Evolutionary conservation across 192 early-diverging fungal genomes (phyloP).

Genomic region (Coemansia sp.): DNA sequence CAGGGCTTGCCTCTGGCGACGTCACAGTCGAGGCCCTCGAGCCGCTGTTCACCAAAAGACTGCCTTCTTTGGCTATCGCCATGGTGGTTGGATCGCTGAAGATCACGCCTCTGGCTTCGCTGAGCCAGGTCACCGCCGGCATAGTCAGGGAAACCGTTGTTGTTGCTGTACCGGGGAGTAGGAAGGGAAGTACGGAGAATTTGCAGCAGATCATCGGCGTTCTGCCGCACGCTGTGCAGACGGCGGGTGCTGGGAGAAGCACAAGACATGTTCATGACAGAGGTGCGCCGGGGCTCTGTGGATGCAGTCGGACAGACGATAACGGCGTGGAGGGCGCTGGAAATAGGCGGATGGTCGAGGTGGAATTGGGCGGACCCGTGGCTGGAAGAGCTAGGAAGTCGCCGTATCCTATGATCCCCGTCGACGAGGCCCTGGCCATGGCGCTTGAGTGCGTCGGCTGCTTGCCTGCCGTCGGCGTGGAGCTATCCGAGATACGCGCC

Average conservation of each 20-base stretch:
- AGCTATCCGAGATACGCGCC: conserved; percentile 24
- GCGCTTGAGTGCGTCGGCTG: conserved; percentile 49
- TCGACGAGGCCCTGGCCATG: conserved; percentile 61
- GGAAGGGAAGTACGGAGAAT: conserved; percentile 83
- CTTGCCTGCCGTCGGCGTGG: conserved; percentile 18
- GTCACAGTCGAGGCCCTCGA: conserved; percentile 82
- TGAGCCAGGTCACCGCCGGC: conserved; percentile 75
- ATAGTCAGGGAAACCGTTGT: conserved; percentile 62
- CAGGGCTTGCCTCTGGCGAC: conserved; percentile 83
- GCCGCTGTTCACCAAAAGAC: conserved; percentile 65
- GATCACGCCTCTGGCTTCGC: conserved; percentile 87
- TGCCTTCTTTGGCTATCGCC: conserved; percentile 73
- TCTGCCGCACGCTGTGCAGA: conserved; percentile 80
- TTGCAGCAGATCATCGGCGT: conserved; percentile 67
- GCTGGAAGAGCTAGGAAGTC: conserved; percentile 68
- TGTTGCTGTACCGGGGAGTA: conserved; percentile 86
- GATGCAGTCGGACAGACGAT: conserved; percentile 31
- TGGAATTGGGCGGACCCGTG: conserved; percentile 48
- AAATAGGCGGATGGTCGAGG: not conserved
- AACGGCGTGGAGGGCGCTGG: too few relatives aligned
- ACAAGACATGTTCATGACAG: not conserved
- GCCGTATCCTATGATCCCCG: conserved; percentile 76
- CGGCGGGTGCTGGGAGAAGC: conserved; percentile 15
- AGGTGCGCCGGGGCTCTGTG: conserved; percentile 11
- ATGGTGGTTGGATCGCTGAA: conserved; percentile 72